Evolutionary conservation across 2,329 filamentous ascomycete genomes (phyloP), one percentile per base, ranked within the genome.

Genomic region (Karstenula rhodostoma): DNA sequence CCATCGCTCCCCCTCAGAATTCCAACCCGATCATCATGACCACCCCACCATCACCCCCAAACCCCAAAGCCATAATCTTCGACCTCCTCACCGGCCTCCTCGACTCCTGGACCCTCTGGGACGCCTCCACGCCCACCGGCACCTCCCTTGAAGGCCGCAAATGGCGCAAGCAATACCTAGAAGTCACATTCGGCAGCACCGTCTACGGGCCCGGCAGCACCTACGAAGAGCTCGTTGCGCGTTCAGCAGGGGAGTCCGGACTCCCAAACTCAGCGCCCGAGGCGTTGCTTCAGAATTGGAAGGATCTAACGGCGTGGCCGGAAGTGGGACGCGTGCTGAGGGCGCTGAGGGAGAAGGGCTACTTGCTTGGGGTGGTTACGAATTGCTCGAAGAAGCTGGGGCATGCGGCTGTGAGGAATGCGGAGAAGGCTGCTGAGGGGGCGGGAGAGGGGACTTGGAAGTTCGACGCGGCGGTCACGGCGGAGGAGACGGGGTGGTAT

Each of bases 41-140:
- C 37, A n/a, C 37, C 17, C 13, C 1, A 29, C 22, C 23, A 46
- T n/a, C n/a, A n/a, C 37, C 56, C 33, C 17, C 17, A 57, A 51
- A 47, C 60, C 60, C 57, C 32, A 62, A 59, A 65, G 79, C 71
- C 49, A 68, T 81, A 1, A 61, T 80, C 32, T 80, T 81, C 33
- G 78, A 81, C 58, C 77, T 81, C 29, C 74, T 81, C 25, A 81
- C 79, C 1, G 78, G 69, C 15, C 74, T 81, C 0, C 63, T 79
- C 7, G 73, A 81, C 66, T 79, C 77, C 2, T 80, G 78, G 79
- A 72, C 65, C 15, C 62, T 80, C 9, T 81, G 79, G 79, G 56
- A 66, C 58, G 56, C 46, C 12, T 61, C 66, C 19, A 65, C 63
- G 22, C 50, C 66, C 29, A 60, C 65, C 23, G 60, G 47, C 10